Evolutionary conservation across 2,329 filamentous ascomycete species (phyloP).

Genomic region (Colletotrichum limetticola): DNA sequence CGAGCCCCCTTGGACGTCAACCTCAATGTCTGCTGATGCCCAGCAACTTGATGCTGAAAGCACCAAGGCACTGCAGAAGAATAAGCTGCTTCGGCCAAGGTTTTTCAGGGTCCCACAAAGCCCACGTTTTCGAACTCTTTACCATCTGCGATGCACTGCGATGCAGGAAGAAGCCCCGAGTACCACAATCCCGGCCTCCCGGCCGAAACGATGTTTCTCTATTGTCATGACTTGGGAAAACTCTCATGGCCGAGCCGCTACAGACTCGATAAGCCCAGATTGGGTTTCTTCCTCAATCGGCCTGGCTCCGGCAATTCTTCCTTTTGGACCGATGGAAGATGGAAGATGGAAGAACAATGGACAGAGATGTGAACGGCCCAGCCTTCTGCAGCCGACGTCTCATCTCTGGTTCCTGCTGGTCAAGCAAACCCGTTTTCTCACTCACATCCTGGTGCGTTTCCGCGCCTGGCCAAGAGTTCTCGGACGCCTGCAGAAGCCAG

Average conservation of each 20-base stretch:
- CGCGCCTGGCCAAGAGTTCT: background rate
- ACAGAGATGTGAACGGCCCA: background rate
- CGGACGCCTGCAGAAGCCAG: background rate
- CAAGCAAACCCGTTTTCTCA: background rate
- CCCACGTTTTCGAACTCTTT: conserved; percentile 1
- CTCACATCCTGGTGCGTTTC: background rate
- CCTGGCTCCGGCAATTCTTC: background rate
- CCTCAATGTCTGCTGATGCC: conserved; percentile 14
- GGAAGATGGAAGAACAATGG: background rate
- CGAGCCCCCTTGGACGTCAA: conserved; percentile 10
- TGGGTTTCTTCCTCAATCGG: background rate
- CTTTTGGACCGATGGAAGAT: background rate
- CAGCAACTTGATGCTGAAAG: background rate
- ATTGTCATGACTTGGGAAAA: background rate
- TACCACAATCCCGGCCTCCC: background rate
- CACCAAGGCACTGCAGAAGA: conserved; percentile 1
- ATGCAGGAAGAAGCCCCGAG: conserved; percentile 8
- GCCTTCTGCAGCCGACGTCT: conserved; percentile 1
- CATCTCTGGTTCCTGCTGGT: conserved; percentile 6
- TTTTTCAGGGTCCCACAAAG: conserved; percentile 21
- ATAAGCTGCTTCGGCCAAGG: background rate
- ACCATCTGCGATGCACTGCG: background rate
- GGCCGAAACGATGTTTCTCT: conserved; percentile 1
- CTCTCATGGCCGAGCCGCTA: background rate
- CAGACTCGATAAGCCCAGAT: background rate